phyloP scores from a whole-genome alignment of 139 green algal genomes.

The Axilococcus clingmanii region DNA sequence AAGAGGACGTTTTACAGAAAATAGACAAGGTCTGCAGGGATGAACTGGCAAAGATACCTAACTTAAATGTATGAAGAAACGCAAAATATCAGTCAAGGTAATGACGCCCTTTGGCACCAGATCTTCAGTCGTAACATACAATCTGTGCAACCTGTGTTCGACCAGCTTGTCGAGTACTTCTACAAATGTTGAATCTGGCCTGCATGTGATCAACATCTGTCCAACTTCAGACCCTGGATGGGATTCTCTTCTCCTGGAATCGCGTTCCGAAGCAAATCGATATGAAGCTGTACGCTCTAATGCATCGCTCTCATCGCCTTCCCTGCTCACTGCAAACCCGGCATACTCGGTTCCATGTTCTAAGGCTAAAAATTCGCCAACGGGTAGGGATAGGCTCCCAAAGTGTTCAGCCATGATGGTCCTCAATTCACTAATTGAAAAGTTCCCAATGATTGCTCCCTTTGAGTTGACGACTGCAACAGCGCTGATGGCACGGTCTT shows the following conservation, averaged over 20 bases:
- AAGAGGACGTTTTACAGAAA: no score
- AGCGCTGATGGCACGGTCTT: constrained; percentile 21
- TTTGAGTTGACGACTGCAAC: constrained; percentile 37
- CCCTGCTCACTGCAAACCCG: constrained; percentile 28
- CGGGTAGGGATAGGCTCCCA: constrained; percentile 64
- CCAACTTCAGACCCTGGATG: constrained; percentile 48
- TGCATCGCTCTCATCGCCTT: constrained; percentile 1
- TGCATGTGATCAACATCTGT: constrained; percentile 45
- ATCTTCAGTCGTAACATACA: constrained; percentile 58
- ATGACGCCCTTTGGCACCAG: constrained; percentile 47
- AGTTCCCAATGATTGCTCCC: constrained; percentile 48
- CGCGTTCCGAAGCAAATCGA: constrained; percentile 33
- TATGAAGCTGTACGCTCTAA: constrained; percentile 2
- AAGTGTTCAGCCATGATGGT: constrained; percentile 47
- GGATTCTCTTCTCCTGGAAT: constrained; percentile 25
- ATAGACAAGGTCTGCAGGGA: no score
- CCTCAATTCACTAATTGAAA: constrained; percentile 47
- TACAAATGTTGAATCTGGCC: constrained; percentile 18
- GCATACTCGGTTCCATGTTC: constrained; percentile 54
- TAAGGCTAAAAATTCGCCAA: constrained; percentile 73
- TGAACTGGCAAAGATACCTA: no score
- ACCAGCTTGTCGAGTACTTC: constrained; percentile 57
- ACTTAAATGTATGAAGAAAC: no score
- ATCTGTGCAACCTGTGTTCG: constrained; percentile 49
- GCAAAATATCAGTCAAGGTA: constrained; percentile 68